phyloP scores from a whole-genome alignment of 345 rosid genomes.

The Lepidium africanum region DNA sequence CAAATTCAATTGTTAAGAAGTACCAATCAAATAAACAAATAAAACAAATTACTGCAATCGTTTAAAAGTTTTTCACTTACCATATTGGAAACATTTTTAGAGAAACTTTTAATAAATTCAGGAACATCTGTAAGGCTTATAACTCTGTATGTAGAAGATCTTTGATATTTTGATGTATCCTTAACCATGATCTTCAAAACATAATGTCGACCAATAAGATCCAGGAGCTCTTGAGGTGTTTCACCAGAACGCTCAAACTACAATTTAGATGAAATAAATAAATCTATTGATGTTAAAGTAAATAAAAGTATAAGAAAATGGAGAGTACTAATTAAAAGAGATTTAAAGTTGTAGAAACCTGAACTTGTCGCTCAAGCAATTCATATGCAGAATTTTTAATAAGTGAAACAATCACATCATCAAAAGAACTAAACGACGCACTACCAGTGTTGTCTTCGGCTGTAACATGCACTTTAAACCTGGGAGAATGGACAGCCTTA shows the following conservation, averaged over 20 bases:
- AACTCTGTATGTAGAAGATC: not conserved
- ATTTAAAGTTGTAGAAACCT: not conserved
- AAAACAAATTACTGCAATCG: too few relatives aligned
- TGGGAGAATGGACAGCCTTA: not conserved
- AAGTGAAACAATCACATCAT: not conserved
- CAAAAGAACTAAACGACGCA: not conserved
- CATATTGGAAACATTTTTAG: not conserved
- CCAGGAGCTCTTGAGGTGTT: not conserved
- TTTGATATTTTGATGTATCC: not conserved
- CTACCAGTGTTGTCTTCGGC: not conserved
- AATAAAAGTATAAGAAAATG: not conserved
- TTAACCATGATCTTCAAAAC: not conserved
- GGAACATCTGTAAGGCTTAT: not conserved
- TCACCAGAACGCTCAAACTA: not conserved
- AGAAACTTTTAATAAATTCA: not conserved
- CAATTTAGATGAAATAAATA: not conserved
- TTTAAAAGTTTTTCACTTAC: too few relatives aligned
- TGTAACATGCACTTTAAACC: not conserved
- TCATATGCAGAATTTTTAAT: not conserved
- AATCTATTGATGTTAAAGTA: not conserved
- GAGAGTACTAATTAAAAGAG: not conserved
- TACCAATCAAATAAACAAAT: too few relatives aligned
- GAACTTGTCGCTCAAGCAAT: not conserved
- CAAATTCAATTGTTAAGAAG: too few relatives aligned
- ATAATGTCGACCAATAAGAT: not conserved